These are phyloP conservation scores for Gonium pectorale DNA, from an alignment of 139 green algal species.

Conservation along the genomic window DNA sequence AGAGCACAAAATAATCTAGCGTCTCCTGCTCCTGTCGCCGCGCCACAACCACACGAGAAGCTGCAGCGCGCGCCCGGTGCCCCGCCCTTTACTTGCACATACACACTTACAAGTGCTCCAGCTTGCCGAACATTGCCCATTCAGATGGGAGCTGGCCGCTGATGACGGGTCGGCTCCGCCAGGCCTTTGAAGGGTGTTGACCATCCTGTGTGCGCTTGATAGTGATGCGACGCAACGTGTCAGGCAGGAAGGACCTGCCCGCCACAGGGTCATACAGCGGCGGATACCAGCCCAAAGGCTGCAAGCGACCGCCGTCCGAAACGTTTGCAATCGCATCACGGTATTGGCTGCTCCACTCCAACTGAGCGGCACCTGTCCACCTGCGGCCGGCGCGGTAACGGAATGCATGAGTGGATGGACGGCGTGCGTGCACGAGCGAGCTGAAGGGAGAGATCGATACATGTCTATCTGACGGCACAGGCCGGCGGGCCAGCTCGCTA, in stretches of 20 bases:
- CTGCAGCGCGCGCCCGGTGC: too few relatives aligned
- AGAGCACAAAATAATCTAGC: too few relatives aligned
- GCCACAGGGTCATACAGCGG: not conserved
- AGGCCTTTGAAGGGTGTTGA: not conserved
- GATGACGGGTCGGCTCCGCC: not conserved
- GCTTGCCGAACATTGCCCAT: not conserved
- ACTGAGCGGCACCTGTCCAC: not conserved
- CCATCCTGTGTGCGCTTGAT: slow-evolving; percentile 18
- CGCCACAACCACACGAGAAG: too few relatives aligned
- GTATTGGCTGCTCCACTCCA: not conserved
- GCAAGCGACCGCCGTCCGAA: not conserved
- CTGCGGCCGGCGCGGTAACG: too few relatives aligned
- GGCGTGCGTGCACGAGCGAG: too few relatives aligned
- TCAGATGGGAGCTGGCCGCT: not conserved
- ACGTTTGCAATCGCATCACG: not conserved
- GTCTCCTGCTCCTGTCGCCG: too few relatives aligned
- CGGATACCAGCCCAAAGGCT: not conserved
- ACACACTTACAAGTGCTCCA: slow-evolving; percentile 13
- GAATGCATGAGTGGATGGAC: too few relatives aligned
- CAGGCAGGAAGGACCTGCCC: not conserved
- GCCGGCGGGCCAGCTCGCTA: too few relatives aligned
- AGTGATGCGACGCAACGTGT: slow-evolving; percentile 5
- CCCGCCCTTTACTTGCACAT: too few relatives aligned
- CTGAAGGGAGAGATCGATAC: too few relatives aligned
- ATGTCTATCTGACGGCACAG: too few relatives aligned